Percentiles rank a stretch among this genome's conserved stretches.
Evolutionary conservation across 2,329 filamentous ascomycete genomes (phyloP).

Genomic region (Paecilomyces sp.): DNA sequence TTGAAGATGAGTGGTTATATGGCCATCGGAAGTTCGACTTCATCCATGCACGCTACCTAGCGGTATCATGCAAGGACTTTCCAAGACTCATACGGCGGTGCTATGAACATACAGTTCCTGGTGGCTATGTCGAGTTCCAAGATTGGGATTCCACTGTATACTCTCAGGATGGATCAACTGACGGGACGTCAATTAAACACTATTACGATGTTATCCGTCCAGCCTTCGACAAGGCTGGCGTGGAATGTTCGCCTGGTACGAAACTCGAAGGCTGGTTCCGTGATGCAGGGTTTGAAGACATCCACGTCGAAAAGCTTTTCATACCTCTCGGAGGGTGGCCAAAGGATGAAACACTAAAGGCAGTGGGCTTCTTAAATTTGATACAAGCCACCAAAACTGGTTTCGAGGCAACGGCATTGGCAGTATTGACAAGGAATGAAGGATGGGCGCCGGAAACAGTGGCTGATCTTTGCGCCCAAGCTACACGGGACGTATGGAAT

Average conservation of each 20-base stretch:
- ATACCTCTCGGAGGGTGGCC: slow-evolving; percentile 17
- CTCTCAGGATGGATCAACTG: slow-evolving; percentile 14
- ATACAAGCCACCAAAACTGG: slow-evolving; percentile 14
- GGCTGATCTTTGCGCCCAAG: slow-evolving; percentile 19
- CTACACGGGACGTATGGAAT: slow-evolving; percentile 23
- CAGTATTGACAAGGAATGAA: slow-evolving; percentile 5
- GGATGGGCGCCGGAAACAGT: slow-evolving; percentile 19
- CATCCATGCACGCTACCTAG: slow-evolving; percentile 51
- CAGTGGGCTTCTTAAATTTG: slow-evolving; percentile 14
- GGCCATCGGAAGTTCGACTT: slow-evolving; percentile 48
- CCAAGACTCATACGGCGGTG: slow-evolving; percentile 40
- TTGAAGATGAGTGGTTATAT: slow-evolving; percentile 51
- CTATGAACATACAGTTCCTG: slow-evolving; percentile 40
- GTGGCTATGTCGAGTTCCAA: slow-evolving; percentile 27
- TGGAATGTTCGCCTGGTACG: neutral
- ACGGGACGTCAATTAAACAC: neutral
- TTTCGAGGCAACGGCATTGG: slow-evolving; percentile 18
- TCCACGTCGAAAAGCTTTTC: slow-evolving; percentile 7
- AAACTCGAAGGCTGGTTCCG: slow-evolving; percentile 10
- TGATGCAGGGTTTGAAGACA: slow-evolving; percentile 15
- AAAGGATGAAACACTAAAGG: slow-evolving; percentile 9
- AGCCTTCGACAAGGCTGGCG: neutral
- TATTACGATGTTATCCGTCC: neutral
- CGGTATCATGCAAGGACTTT: slow-evolving; percentile 53
- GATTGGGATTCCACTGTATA: slow-evolving; percentile 22